A percentile compares a stretch with the other conserved stretches of the same genome.
These are phyloP conservation scores for Aphanomyces astaci DNA, from an alignment of 352 stramenopile species.

Conservation along the genomic window DNA sequence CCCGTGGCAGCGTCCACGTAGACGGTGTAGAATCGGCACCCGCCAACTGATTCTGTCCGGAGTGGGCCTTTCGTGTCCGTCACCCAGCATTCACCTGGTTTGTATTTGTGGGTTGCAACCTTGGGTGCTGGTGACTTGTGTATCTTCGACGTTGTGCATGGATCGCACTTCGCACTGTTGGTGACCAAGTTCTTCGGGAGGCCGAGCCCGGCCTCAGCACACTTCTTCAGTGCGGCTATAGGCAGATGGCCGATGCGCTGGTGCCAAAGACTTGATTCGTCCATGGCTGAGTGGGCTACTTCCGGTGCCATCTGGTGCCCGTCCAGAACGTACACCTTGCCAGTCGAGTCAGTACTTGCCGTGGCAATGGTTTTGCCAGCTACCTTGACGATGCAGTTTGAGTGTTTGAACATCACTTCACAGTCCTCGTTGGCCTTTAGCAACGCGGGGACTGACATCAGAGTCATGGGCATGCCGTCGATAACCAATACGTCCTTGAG, in stretches of 20 bases:
- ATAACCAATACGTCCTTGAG: neutral
- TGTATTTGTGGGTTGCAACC: neutral
- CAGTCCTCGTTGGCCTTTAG: neutral
- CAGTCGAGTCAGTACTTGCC: neutral
- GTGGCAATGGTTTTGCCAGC: neutral
- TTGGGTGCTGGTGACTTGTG: slow-evolving; percentile 3
- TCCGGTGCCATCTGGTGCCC: neutral
- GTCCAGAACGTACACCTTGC: neutral
- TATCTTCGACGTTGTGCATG: slow-evolving; percentile 1
- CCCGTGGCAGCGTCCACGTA: slow-evolving; percentile 3
- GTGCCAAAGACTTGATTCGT: slow-evolving; percentile 2
- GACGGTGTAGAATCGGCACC: slow-evolving; percentile 15
- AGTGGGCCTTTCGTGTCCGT: slow-evolving; percentile 19
- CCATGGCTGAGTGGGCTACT: neutral
- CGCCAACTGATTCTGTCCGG: neutral
- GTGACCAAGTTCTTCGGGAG: neutral
- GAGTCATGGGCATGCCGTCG: neutral
- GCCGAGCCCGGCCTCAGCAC: neutral
- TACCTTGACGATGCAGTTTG: slow-evolving; percentile 22
- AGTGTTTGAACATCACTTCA: slow-evolving; percentile 2
- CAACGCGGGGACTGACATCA: neutral
- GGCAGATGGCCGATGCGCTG: slow-evolving; percentile 1
- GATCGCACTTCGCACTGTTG: neutral
- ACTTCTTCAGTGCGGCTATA: neutral
- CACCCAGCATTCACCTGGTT: slow-evolving; percentile 14